Conservation (phyloP, 2,329 filamentous ascomycete genomes). For the Fusarium praegraminearum region DNA sequence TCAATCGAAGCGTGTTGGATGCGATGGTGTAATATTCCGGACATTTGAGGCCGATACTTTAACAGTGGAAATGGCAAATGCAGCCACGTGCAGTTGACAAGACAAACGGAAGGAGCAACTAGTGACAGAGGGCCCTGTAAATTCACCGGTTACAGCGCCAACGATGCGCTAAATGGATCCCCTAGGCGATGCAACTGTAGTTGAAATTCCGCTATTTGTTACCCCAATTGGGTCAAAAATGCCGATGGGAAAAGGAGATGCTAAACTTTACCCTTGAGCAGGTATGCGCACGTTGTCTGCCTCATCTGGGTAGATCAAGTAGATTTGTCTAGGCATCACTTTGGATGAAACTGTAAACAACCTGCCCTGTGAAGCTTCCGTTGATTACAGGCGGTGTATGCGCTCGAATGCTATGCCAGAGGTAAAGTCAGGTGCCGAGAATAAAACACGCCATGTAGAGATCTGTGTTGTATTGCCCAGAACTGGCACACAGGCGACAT, state of each 20-base stretch:
- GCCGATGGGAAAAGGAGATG: not conserved
- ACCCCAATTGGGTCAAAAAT: conserved; percentile 4
- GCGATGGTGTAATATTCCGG: conserved; percentile 6
- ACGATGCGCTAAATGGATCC: conserved; percentile 15
- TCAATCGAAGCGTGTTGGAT: conserved; percentile 1
- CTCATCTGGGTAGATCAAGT: conserved; percentile 4
- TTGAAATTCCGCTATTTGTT: conserved; percentile 3
- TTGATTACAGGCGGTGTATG: conserved; percentile 32
- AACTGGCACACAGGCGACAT: conserved; percentile 11
- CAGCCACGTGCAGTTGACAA: not conserved
- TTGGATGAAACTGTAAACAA: not conserved
- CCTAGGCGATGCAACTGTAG: not conserved
- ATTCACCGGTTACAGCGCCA: conserved; percentile 12
- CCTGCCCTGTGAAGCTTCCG: not conserved
- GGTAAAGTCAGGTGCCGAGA: conserved; percentile 25
- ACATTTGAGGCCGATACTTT: conserved; percentile 2
- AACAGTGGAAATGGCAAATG: conserved; percentile 11
- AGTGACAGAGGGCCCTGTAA: conserved; percentile 14
- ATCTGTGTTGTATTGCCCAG: conserved; percentile 32
- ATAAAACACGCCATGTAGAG: conserved; percentile 16
- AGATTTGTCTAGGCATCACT: conserved; percentile 1
- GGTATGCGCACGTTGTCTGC: conserved; percentile 2
- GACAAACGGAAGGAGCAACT: conserved; percentile 7
- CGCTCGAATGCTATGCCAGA: conserved; percentile 24
- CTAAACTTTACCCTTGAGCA: conserved; percentile 4